Evolutionary conservation across 1,284 basidiomycete genomes (phyloP).

Genomic region (Athelia psychrophila): DNA sequence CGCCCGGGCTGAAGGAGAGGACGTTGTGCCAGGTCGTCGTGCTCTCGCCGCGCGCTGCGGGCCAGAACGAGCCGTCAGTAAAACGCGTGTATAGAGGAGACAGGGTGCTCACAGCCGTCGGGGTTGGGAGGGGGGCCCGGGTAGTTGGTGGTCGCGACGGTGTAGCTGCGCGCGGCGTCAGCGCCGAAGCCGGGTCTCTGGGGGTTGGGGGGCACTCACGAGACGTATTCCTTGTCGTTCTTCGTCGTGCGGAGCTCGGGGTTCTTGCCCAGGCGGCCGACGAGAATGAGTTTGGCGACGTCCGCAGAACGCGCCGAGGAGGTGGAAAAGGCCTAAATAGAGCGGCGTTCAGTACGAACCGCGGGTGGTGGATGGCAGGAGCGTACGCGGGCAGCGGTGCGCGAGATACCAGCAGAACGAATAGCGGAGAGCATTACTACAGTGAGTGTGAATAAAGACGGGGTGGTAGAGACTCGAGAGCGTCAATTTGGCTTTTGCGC

Average conservation of each 20-base stretch:
- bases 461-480: too few species aligned
- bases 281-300: conserved; percentile 70
- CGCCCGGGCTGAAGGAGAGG: conserved; percentile 58
- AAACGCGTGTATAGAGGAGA: conserved; percentile 1
- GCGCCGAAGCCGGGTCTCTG: neutral
- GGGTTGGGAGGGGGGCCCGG: conserved; percentile 54
- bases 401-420: conserved; percentile 38
- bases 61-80: conserved; percentile 1
- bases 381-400: conserved; percentile 48
- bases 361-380: neutral
- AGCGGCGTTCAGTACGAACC: conserved; percentile 1
- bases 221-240: conserved; percentile 72
- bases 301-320: conserved; percentile 51
- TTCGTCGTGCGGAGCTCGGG: conserved; percentile 69
- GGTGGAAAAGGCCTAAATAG: conserved; percentile 65
- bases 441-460: neutral
- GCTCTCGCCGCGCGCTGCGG: conserved; percentile 48
- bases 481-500: too few species aligned
- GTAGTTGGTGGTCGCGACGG: conserved; percentile 63
- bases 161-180: conserved; percentile 46
- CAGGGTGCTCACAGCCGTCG: conserved; percentile 55
- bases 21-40: conserved; percentile 73
- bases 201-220: conserved; percentile 41
- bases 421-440: conserved; percentile 46
- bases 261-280: conserved; percentile 70